Conservation (phyloP, 2,329 filamentous ascomycete genomes). For the Alternaria dauci region DNA sequence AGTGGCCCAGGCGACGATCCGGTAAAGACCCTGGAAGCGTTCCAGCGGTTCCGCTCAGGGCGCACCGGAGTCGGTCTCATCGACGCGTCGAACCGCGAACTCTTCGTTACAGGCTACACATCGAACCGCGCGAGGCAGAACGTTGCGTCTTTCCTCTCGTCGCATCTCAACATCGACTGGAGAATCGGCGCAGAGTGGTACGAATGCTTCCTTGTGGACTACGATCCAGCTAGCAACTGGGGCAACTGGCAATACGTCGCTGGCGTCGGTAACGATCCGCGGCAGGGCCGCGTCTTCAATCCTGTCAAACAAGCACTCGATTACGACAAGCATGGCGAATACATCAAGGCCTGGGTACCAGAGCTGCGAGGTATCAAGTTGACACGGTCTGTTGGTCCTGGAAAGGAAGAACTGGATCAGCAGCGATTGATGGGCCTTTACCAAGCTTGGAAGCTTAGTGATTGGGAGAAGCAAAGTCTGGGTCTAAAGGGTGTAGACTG, state of each 20-base stretch:
- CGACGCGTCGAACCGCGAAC: conserved; percentile 78
- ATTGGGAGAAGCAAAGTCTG: conserved; percentile 65
- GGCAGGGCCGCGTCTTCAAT: conserved; percentile 79
- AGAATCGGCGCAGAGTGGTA: conserved; percentile 84
- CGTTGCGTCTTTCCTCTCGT: conserved; percentile 76
- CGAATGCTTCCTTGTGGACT: conserved; percentile 76
- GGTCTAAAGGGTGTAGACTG: conserved; percentile 68
- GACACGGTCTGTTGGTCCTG: conserved; percentile 27
- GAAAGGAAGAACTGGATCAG: conserved; percentile 42
- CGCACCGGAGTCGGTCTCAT: conserved; percentile 79
- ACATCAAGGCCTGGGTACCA: conserved; percentile 76
- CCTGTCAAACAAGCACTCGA: conserved; percentile 82
- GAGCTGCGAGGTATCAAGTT: conserved; percentile 66
- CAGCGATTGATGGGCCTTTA: conserved; percentile 67
- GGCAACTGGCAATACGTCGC: conserved; percentile 85
- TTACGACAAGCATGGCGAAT: conserved; percentile 74
- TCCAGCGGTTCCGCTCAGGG: conserved; percentile 68
- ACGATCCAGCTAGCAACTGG: conserved; percentile 80
- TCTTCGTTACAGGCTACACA: conserved; percentile 79
- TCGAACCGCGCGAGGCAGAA: conserved; percentile 80
- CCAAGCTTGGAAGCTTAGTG: conserved; percentile 72
- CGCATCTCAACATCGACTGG: conserved; percentile 80
- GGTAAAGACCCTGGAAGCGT: conserved; percentile 55
- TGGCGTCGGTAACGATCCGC: conserved; percentile 80
- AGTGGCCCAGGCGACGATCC: conserved; percentile 55